Base-by-base conservation (phyloP, 83 land plant species). In the Diphasiastrum complanatum region DNA sequence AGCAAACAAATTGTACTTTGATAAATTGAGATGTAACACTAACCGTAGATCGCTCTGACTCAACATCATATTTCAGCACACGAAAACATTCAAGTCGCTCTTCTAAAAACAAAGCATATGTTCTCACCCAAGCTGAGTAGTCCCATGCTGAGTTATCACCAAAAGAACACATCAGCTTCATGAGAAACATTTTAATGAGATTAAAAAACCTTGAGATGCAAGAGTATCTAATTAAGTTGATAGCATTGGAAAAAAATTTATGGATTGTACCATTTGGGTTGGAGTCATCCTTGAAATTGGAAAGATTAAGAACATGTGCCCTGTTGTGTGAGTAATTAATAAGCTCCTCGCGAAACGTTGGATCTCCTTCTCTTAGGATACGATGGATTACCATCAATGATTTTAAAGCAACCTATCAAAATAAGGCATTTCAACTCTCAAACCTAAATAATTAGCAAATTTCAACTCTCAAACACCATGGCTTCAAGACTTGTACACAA, bases 391-490 rank as follows among this genome's bases (percentile, higher is more conserved):
- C 87, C 33, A 95, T 86, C 63, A 95, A 63, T 0, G 97, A 65
- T 61, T 95, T 95, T 70, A 95, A 68, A 29, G 99, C 99, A 67
- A 95, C 99, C 99, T 95, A n/a, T n/a, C n/a, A n/a, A n/a, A n/a
- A n/a, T n/a, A n/a, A n/a, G n/a, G n/a, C n/a, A n/a, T n/a, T n/a
- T n/a, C n/a, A n/a, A n/a, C n/a, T n/a, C n/a, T n/a, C n/a, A n/a
- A n/a, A n/a, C n/a, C n/a, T n/a, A n/a, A n/a, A n/a, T n/a, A n/a
- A n/a, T n/a, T n/a, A n/a, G n/a, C n/a, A n/a, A n/a, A n/a, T n/a
- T n/a, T n/a, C n/a, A n/a, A n/a, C n/a, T n/a, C n/a, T n/a, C n/a
- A n/a, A n/a, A n/a, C n/a, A n/a, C n/a, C n/a, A n/a, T n/a, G n/a
- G n/a, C n/a, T n/a, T n/a, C n/a, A n/a, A n/a, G n/a, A n/a, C n/a